Evolutionary conservation across 2,329 filamentous ascomycete species (phyloP).

Genomic region (Colletotrichum eremochloae): DNA sequence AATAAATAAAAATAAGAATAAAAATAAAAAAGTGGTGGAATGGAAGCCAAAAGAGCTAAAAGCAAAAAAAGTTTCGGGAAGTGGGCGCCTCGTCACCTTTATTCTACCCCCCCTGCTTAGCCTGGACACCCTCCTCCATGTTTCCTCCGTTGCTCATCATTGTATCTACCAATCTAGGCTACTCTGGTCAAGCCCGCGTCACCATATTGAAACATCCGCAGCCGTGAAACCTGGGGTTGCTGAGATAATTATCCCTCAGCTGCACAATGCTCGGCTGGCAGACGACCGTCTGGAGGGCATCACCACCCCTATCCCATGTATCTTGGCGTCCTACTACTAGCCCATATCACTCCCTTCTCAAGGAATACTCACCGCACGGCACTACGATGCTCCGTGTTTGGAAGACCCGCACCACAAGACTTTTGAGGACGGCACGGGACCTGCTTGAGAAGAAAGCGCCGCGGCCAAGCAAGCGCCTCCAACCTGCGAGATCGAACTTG

Average conservation of each 20-base stretch:
- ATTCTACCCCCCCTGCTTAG: not conserved
- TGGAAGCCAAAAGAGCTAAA: slow-evolving; percentile 22
- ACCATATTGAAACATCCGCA: slow-evolving; percentile 27
- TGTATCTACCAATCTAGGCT: not conserved
- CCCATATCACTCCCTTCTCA: not conserved
- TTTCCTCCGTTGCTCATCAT: not conserved
- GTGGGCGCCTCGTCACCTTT: slow-evolving; percentile 29
- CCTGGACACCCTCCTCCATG: not conserved
- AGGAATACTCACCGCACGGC: slow-evolving; percentile 11
- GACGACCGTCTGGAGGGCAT: slow-evolving; percentile 1
- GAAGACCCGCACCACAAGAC: not conserved
- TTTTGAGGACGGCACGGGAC: not conserved
- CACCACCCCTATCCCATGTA: not conserved
- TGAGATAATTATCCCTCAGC: not conserved
- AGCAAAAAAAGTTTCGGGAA: slow-evolving; percentile 29
- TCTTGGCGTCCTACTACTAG: slow-evolving; percentile 8
- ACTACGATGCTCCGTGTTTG: not conserved
- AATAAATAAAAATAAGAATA: not conserved
- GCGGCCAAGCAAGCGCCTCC: not conserved
- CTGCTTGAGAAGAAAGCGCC: not conserved
- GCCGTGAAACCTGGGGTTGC: slow-evolving; percentile 23
- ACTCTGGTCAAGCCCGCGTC: slow-evolving; percentile 20
- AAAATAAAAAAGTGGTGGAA: not conserved
- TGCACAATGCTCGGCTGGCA: slow-evolving; percentile 1
- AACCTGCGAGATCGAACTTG: not conserved